Evolutionary conservation across 2,329 filamentous ascomycete species (phyloP).

Genomic region (Ophiostoma piceae): DNA sequence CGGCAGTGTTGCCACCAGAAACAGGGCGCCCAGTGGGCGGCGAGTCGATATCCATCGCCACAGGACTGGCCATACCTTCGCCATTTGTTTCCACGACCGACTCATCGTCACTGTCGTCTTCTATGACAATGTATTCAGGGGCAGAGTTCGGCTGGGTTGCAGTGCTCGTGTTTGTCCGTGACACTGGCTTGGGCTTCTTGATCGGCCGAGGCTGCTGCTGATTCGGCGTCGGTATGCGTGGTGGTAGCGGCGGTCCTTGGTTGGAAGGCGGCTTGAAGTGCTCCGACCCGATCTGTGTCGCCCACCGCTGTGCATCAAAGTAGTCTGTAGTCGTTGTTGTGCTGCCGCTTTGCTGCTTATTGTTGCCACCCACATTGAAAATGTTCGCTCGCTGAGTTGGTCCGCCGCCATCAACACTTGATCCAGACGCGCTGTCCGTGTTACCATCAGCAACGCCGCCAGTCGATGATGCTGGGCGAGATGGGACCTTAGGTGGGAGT

Average conservation of each 20-base stretch:
- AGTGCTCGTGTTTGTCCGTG: conserved; percentile 33
- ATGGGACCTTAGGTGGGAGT: conserved; percentile 24
- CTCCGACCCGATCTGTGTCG: conserved; percentile 48
- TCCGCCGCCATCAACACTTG: not conserved
- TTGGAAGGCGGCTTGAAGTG: conserved; percentile 45
- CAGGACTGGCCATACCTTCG: conserved; percentile 41
- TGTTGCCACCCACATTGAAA: not conserved
- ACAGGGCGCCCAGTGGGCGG: conserved; percentile 35
- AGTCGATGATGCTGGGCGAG: conserved; percentile 22
- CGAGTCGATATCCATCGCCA: conserved; percentile 62
- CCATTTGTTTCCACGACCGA: not conserved
- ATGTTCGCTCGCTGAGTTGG: not conserved
- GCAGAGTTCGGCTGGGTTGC: not conserved
- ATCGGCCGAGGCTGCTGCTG: conserved; percentile 38
- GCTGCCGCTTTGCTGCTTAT: not conserved
- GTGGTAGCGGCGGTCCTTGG: conserved; percentile 34
- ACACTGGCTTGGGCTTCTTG: conserved; percentile 57
- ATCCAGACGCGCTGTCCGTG: conserved; percentile 20
- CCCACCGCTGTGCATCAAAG: conserved; percentile 53
- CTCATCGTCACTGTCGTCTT: conserved; percentile 39
- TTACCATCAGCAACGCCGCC: conserved; percentile 21
- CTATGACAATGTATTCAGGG: conserved; percentile 34
- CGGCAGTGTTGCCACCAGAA: not conserved
- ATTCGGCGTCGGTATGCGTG: conserved; percentile 43
- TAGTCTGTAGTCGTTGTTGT: conserved; percentile 31